Evolutionary conservation across 2,329 filamentous ascomycete species (phyloP).

Genomic region (Diplodia intermedia): DNA sequence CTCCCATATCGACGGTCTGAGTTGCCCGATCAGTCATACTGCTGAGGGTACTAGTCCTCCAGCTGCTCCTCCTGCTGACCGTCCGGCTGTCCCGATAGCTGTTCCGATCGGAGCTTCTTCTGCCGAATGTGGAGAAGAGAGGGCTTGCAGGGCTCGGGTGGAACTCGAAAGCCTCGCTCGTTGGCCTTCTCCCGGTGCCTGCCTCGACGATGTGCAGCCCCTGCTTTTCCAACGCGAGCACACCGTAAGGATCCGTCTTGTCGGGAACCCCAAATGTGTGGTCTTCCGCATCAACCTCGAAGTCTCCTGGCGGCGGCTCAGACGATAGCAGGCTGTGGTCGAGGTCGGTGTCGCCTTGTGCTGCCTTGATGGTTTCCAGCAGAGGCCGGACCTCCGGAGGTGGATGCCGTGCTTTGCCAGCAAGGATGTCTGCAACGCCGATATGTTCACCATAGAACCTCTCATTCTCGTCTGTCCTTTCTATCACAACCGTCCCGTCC

Average conservation of each 20-base stretch:
- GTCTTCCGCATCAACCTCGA: constrained; percentile 59
- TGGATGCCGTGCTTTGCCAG: constrained; percentile 64
- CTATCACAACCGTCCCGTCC: constrained; percentile 85
- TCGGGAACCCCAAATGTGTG: constrained; percentile 78
- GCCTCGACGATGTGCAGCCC: constrained; percentile 90
- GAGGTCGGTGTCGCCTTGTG: constrained; percentile 80
- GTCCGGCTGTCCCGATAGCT: constrained; percentile 55
- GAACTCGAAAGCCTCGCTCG: constrained; percentile 83
- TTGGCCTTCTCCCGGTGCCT: constrained; percentile 75
- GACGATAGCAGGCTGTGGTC: constrained; percentile 72
- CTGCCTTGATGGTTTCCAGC: constrained; percentile 84
- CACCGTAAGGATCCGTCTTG: constrained; percentile 83
- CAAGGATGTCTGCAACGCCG: constrained; percentile 67
- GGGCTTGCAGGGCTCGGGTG: constrained; percentile 79
- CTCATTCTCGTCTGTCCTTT: constrained; percentile 87
- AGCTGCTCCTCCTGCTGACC: constrained; percentile 64
- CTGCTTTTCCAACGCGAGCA: constrained; percentile 87
- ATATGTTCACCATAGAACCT: constrained; percentile 78
- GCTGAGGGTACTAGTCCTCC: constrained; percentile 70
- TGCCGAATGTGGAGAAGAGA: constrained; percentile 62
- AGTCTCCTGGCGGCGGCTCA: constrained; percentile 79
- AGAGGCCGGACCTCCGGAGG: constrained; percentile 66
- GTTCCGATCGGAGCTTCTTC: constrained; percentile 74
- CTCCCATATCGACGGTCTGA: constrained; percentile 67
- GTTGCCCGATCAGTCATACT: constrained; percentile 69